Evolutionary conservation across 2,329 filamentous ascomycete genomes (phyloP).

Genomic region (Neofusicoccum laricinum): DNA sequence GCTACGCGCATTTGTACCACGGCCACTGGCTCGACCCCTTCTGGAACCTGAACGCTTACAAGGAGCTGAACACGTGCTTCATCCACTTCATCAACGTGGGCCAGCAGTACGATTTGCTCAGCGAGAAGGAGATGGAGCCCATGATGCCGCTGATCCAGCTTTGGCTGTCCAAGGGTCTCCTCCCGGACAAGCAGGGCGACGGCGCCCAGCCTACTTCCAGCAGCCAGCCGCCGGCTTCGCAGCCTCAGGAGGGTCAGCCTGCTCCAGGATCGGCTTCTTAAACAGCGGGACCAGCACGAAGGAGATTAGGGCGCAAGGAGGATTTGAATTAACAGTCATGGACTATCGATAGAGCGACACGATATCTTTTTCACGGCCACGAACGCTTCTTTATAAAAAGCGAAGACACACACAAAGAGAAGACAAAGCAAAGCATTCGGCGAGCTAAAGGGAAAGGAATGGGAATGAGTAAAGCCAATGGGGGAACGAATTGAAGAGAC

Average conservation of each 20-base stretch:
- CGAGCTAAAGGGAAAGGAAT: background rate
- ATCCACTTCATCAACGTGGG: conserved; percentile 60
- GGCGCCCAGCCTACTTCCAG: background rate
- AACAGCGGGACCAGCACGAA: background rate
- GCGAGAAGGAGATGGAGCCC: conserved; percentile 86
- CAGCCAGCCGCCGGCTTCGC: background rate
- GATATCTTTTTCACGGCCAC: conserved; percentile 1
- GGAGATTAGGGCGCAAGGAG: background rate
- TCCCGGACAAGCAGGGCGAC: conserved; percentile 52
- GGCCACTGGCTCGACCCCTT: conserved; percentile 51
- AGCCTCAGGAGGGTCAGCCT: background rate
- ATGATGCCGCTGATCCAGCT: conserved; percentile 94
- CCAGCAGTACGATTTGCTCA: conserved; percentile 74
- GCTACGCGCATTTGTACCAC: conserved; percentile 54
- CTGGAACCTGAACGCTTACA: conserved; percentile 48
- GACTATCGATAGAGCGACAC: background rate
- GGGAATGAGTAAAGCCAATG: background rate
- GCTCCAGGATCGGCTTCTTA: background rate
- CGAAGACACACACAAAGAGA: background rate
- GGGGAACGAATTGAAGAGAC: background rate
- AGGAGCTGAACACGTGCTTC: conserved; percentile 54
- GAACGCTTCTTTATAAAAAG: background rate
- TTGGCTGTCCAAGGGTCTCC: conserved; percentile 84
- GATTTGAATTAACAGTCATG: too few relatives aligned
- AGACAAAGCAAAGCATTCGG: background rate